Base-by-base conservation (phyloP, 179 eudicot species). In the Camellia oleifera region DNA sequence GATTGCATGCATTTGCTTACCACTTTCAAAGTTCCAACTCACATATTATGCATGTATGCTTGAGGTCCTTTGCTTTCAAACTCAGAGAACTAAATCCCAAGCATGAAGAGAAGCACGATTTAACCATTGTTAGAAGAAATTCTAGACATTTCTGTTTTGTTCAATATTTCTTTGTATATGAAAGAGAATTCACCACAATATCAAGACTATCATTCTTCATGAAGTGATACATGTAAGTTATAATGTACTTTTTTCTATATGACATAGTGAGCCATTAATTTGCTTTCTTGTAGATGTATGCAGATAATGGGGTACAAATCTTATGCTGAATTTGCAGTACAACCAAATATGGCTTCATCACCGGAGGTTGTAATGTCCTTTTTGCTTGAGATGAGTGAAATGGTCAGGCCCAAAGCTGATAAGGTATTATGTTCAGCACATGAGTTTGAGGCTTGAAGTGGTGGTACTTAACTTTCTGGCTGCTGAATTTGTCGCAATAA, bases 301-400 rank as follows among this genome's bases (percentile, higher is more conserved):
- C 95, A 95, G 98, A 88, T 92, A 82, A 82, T 93, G 88, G 98
- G 95, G 15, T 86, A 85, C 76, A 92, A 87, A 65, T 92, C 97
- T 48, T 95, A 92, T 88, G 91, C 97, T 81, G 98, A 94, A 81
- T 92, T 92, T 90, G 88, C 92, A n/a, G 83, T 90, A 76, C 87
- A 82, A 76, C 88, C 88, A 63, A 92, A 89, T 79, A 92, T 95
- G 97, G 98, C 99, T 75, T 82, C 94, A 60, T 89, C 97, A 69
- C 92, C 93, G 11, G 93, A 92, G 82, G 91, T 94, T 84, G 95
- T 94, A 69, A 78, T 78, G 82, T 84, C 93, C 70, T 95, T 94
- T 87, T 84, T 95, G 87, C 86, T 82, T 78, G 92, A 94, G 83
- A 84, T 95, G 97, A 91, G 97, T 84, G 85, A 90, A 80, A 83